Base-by-base conservation (phyloP, 2,329 filamentous ascomycete species). In the Penicillium sp. region DNA sequence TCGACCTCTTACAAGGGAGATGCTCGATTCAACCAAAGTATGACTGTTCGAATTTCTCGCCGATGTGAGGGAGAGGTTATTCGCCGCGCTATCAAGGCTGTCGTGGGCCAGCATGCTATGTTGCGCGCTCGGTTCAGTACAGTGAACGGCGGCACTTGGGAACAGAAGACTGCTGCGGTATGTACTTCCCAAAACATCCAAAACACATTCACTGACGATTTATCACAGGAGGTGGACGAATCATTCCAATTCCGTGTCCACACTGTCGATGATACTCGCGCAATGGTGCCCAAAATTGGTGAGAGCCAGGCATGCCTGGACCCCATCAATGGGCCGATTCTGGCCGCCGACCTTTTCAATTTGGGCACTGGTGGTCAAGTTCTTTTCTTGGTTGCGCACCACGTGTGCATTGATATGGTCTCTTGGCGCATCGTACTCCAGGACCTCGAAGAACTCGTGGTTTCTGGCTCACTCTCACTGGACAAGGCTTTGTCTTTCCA, bases 321-420 rank as follows among this genome's bases (percentile, higher is more conserved):
- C 43, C 68, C 71, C 18, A 47, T 70, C 4, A 61, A 69, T 43
- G 68, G 67, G 0, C 67, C 76, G 1, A 67, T 75, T 1, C 70
- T 78, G 14, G 70, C 71, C 1, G 68, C 71, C 10, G 73, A 77
- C 49, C 55, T 77, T 1, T 73, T 78, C 51, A 68, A 75, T 24
- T 58, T 72, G 5, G 59, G 71, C 32, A 64, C 67, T 5, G 67
- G 64, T 7, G 71, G 71, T 9, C 66, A 67, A 29, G 56, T 67
- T 8, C 55, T 70, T n/a, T 69, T 70, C 55, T 49, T 70, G 9
- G 65, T 65, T 3, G 67, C 63, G 38, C 65, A 68, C 50, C 67
- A 70, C 47, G 44, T 69, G 8, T 66, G 64, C 27, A 58, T 70
- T 47, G 67, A 70, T 39, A 68, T 70, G 60, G 67, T 70, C 2